These are phyloP conservation scores for Zopfia rhizophila DNA, from an alignment of 2,329 filamentous ascomycete species.

Conservation along the genomic window DNA sequence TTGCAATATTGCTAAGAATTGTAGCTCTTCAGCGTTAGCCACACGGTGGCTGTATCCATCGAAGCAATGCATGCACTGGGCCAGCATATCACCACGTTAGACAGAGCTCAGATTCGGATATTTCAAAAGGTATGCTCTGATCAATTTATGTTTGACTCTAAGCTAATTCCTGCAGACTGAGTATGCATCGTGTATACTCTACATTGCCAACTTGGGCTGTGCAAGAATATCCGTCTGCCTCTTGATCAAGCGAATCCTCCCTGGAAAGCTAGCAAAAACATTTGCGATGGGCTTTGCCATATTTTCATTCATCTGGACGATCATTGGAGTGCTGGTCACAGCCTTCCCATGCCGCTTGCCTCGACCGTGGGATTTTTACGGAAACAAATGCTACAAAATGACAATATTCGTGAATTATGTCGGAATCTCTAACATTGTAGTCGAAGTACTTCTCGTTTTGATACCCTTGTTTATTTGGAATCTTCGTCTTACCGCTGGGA, in stretches of 20 bases:
- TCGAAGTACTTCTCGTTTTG: slow-evolving; percentile 36
- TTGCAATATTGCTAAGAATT: slow-evolving; percentile 11
- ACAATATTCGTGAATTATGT: slow-evolving; percentile 41
- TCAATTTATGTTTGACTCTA: neutral
- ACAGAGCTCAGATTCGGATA: slow-evolving; percentile 13
- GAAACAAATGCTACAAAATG: slow-evolving; percentile 32
- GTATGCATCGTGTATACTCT: slow-evolving; percentile 37
- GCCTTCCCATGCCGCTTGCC: slow-evolving; percentile 38
- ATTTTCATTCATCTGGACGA: slow-evolving; percentile 36
- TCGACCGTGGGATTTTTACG: slow-evolving; percentile 30
- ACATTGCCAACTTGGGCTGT: slow-evolving; percentile 44
- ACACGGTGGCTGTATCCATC: slow-evolving; percentile 38
- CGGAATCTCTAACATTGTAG: slow-evolving; percentile 37
- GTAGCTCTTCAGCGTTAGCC: slow-evolving; percentile 41
- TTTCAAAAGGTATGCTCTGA: slow-evolving; percentile 34
- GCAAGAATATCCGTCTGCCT: slow-evolving; percentile 38
- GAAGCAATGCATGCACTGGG: slow-evolving; percentile 34
- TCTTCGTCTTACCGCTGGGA: slow-evolving; percentile 31
- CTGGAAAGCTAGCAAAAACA: slow-evolving; percentile 27
- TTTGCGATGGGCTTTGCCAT: slow-evolving; percentile 28
- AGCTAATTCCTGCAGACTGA: slow-evolving; percentile 31
- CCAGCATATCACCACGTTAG: slow-evolving; percentile 23
- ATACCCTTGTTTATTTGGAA: slow-evolving; percentile 44
- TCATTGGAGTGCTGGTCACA: slow-evolving; percentile 36
- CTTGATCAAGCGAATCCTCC: slow-evolving; percentile 35